Evolutionary conservation across 2,329 filamentous ascomycete genomes (phyloP).

Genomic region (Zymoseptoria passerinii): DNA sequence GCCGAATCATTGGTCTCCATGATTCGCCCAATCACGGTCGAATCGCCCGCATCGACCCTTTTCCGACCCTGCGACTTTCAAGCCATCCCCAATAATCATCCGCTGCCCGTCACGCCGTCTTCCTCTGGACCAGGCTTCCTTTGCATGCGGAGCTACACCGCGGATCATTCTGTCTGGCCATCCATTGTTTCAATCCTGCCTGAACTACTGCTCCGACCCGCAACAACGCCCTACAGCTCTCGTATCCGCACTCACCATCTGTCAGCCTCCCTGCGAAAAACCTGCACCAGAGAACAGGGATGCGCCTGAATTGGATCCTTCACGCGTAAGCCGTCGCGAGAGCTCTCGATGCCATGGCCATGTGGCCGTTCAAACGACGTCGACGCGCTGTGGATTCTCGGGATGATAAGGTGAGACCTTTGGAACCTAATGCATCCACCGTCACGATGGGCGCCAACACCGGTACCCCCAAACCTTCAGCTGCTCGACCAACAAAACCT

Average conservation of each 20-base stretch:
- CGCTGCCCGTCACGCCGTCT: too few species aligned
- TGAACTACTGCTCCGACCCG: neutral
- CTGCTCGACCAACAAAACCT: neutral
- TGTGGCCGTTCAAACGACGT: conserved; percentile 76
- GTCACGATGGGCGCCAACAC: conserved; percentile 15
- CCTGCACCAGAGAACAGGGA: conserved; percentile 6
- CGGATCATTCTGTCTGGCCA: too few species aligned
- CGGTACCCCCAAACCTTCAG: neutral
- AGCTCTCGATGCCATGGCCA: conserved; percentile 49
- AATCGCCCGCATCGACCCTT: too few species aligned
- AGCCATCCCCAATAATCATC: too few species aligned
- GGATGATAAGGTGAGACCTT: conserved; percentile 38
- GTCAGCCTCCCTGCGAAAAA: neutral
- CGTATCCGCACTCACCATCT: neutral
- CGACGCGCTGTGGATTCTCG: conserved; percentile 32
- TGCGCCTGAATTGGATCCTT: conserved; percentile 4
- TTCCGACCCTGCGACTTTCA: too few species aligned
- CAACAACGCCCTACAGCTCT: neutral
- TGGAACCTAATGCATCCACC: conserved; percentile 6
- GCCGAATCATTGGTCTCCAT: neutral
- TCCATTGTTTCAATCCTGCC: neutral
- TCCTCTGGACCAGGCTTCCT: too few species aligned
- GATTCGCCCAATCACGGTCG: too few species aligned
- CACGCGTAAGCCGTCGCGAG: neutral
- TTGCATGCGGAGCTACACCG: too few species aligned